Conservation (phyloP, 164 flowering plant genomes). For the Sedum album region DNA sequence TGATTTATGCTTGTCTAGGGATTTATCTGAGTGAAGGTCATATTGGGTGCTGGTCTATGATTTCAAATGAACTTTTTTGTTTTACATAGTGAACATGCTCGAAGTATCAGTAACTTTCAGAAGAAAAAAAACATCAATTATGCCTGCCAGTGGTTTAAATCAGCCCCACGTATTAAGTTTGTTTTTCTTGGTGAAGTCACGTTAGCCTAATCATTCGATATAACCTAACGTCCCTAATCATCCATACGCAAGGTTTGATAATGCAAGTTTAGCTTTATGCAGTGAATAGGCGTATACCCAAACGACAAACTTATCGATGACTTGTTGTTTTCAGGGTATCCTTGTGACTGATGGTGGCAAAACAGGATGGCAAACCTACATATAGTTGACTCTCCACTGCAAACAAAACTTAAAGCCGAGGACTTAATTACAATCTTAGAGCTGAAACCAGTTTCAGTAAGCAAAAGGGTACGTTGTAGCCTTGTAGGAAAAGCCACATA, state of each 20-base stretch:
- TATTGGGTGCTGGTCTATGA: background rate
- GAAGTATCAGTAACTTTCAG: background rate
- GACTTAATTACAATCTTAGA: background rate
- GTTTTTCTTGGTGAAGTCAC: background rate
- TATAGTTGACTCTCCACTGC: background rate
- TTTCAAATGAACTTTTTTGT: background rate
- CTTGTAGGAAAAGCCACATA: background rate
- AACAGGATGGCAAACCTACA: background rate
- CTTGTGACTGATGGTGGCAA: background rate
- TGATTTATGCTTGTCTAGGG: background rate
- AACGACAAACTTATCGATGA: background rate
- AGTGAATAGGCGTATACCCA: background rate
- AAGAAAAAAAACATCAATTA: background rate
- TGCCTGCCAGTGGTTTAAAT: background rate
- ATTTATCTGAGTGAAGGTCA: background rate
- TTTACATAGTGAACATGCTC: background rate
- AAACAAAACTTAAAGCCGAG: background rate
- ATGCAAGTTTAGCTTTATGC: background rate
- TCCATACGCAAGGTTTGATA: background rate
- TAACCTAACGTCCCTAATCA: background rate
- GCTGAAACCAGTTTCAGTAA: background rate
- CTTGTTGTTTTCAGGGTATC: background rate
- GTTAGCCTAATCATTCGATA: conserved; percentile 1
- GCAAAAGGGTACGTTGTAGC: background rate
- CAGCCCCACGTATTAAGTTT: background rate